Base-by-base conservation (phyloP, 1,284 basidiomycete genomes). In the Stereum hirsutum region DNA sequence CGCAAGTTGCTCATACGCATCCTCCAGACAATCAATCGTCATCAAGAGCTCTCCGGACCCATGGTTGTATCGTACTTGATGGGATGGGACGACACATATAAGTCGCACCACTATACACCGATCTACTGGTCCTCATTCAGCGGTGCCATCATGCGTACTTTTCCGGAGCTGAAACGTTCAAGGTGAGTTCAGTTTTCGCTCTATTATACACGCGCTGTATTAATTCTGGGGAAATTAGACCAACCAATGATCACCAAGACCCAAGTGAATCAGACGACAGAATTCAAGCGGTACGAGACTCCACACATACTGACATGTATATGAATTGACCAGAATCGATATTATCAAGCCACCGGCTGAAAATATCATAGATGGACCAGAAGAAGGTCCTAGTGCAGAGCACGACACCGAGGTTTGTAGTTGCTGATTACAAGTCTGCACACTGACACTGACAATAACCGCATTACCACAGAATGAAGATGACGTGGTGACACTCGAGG, bases 11-110 rank as follows among this genome's bases (percentile, higher is more conserved):
- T 63, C 6, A 52, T 58, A 39, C 41, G 56, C 4, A 42, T 53
- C 6, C 42, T 52, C 1, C 49, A 68, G 45, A 46, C 53, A 0
- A 42, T 67, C 10, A 66, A 58, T 41, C 27, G 54, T 0, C 48
- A 69, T 17, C 60, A 65, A 46, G 66, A 70, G 41, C 34, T 69
- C 0, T 48, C 56, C 5, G 61, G 50, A 0, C 57, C 61, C 0
- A 54, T 63, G 52, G 57, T 66, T 0, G 57, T 67, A 1, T 54
- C 52, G 17, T 60, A 62, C 47, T 42, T 65, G 4, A 62, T 64
- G 62, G 60, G 57, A 2, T 61, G 57, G 59, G 62, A 60, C 0
- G 63, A 66, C 33, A 45, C 45, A 0, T 61, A 50, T 39, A 19
- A 36, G 2, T 68, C 65, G 0, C 65, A 67, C 44, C 25, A 30